Conservation (phyloP, 2,329 filamentous ascomycete species). For the Cephalotrichum gorgonifer region DNA sequence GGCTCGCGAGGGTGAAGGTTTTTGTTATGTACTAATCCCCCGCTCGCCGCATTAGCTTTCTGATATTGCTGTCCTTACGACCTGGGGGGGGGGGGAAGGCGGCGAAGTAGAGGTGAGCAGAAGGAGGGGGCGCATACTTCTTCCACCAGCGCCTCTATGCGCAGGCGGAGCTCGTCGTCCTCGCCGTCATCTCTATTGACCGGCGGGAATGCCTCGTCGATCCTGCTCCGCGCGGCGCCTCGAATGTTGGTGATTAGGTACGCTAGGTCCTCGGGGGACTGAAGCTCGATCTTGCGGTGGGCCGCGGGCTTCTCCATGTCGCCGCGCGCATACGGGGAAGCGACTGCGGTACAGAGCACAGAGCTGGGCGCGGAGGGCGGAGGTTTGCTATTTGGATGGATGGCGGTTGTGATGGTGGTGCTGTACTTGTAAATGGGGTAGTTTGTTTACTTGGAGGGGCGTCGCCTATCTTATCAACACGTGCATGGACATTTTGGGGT, state of each 20-base stretch:
- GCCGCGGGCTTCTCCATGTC: constrained; percentile 26
- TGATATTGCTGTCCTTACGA: neutral
- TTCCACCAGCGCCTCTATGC: constrained; percentile 49
- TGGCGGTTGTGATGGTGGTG: neutral
- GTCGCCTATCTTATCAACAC: neutral
- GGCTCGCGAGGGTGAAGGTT: constrained; percentile 47
- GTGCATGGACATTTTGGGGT: neutral
- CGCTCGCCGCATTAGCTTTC: neutral
- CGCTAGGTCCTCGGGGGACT: constrained; percentile 61
- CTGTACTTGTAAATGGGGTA: neutral
- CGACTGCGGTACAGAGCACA: neutral
- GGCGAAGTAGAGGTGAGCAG: neutral
- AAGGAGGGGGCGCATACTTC: constrained; percentile 28
- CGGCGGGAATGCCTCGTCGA: constrained; percentile 58
- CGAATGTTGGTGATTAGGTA: constrained; percentile 62
- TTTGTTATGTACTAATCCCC: constrained; percentile 50
- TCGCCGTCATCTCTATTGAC: constrained; percentile 34
- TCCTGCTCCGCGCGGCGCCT: constrained; percentile 54
- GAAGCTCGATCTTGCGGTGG: constrained; percentile 71
- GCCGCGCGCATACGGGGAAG: neutral
- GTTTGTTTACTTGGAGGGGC: neutral
- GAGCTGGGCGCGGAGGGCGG: too few species aligned
- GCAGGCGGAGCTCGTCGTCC: constrained; percentile 43
- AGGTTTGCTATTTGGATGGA: neutral
- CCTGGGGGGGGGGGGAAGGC: neutral